Evolutionary conservation across 176 grass and related monocot species (phyloP), one percentile per base, ranked within the genome.

Genomic region (Juncus inflexus): DNA sequence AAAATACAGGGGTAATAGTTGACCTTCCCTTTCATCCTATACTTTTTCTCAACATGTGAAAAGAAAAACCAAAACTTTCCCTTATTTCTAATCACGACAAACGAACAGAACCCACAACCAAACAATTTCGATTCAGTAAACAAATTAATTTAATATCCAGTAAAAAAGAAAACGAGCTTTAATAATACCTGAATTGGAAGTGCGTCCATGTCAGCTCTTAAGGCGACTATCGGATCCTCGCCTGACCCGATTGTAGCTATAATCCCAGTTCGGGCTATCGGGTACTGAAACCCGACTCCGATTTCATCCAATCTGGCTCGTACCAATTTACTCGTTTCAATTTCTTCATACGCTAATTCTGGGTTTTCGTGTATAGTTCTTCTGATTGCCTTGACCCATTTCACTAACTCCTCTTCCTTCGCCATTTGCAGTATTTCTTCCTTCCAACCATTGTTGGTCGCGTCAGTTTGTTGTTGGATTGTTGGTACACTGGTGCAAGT

Each of bases 271-370:
- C 77, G 88, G 10, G 94, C 94, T 36, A 99, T 60, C 60, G 89
- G 94, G 83, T 86, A 70, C 3, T 65, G 60, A 76, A 90, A 99
- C 3, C 2, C 52, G 5, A 92, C 78, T 73, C 69, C 85, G 64
- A 92, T 80, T 62, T 9, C 41, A 37, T 56, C 80, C 14, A 99
- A 85, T 83, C 86, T 78, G 14, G 70, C 61, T 28, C 85, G 85
- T 15, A 92, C 80, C 56, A 99, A 74, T 53, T 35, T 66, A 83
- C 89, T 92, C 14, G 94, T 99, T 80, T 89, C 87, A 69, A 92
- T 74, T 80, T 99, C 94, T 83, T 99, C 83, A 86, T 99, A 99
- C 14, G 85, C 94, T 58, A 92, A 81, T 81, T 99, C 94, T 1
- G 94, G 94, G 2, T 65, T 69, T 86, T 99, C 72, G 81, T 92